A percentile compares a stretch with the other conserved stretches of the same genome.
Conservation (phyloP, 2,329 filamentous ascomycete species). For the Aulographum hederae region DNA sequence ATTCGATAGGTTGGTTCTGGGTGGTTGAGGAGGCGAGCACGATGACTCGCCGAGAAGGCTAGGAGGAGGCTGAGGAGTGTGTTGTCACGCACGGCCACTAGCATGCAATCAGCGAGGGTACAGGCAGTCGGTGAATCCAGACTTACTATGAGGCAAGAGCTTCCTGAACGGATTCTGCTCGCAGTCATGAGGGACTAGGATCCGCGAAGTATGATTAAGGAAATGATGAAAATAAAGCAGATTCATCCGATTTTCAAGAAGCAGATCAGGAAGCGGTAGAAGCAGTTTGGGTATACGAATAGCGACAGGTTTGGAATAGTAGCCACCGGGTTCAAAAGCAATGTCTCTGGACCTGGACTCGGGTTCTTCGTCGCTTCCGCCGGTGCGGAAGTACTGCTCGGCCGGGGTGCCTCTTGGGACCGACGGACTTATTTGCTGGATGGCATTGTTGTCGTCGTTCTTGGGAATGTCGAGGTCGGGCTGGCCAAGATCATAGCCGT, state of each 20-base stretch:
- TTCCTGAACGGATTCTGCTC: conserved; percentile 40
- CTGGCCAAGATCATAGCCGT: conserved; percentile 54
- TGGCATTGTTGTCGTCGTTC: conserved; percentile 53
- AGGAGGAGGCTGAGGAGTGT: conserved; percentile 62
- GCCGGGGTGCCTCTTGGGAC: conserved; percentile 14
- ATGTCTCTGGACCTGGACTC: conserved; percentile 16
- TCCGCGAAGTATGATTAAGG: conserved; percentile 61
- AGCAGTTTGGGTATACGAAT: conserved; percentile 42
- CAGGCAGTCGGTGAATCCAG: conserved; percentile 3
- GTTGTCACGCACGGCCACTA: conserved; percentile 47
- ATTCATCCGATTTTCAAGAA: conserved; percentile 62
- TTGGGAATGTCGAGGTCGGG: conserved; percentile 50
- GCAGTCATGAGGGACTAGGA: conserved; percentile 43
- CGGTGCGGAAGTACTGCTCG: conserved; percentile 16
- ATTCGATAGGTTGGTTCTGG: conserved; percentile 61
- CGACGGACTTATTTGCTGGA: conserved; percentile 22
- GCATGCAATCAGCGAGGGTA: conserved; percentile 26
- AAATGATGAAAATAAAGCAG: conserved; percentile 58
- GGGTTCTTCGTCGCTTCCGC: conserved; percentile 14
- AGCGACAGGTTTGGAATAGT: conserved; percentile 51
- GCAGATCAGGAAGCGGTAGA: conserved; percentile 34
- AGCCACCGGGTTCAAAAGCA: conserved; percentile 41
- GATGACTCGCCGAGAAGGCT: conserved; percentile 70
- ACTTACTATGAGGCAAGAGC: conserved; percentile 42
- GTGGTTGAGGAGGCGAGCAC: conserved; percentile 55